Base-by-base conservation (phyloP, 805 yeast species). In the Candida verbasci region DNA sequence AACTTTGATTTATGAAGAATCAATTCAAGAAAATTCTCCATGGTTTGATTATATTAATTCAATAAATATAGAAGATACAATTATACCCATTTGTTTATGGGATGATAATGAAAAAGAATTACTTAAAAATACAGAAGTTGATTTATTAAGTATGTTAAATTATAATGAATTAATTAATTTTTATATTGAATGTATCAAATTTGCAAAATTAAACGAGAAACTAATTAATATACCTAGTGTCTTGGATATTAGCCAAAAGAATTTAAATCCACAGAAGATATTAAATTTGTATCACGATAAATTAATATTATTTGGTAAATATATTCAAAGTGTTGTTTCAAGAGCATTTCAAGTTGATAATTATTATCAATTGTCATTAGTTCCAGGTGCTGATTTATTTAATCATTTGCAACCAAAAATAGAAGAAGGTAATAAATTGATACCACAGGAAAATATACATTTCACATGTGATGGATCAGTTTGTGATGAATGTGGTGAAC, bases 371-470 rank as follows among this genome's bases (percentile, higher is more conserved):
- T 67, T 81, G 21, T 86, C 85, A 0, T 62, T 91, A 34, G 95
- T 89, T 17, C 96, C 97, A 0, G 86, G 88, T 11, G 97, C 96
- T 0, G 96, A 89, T 58, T 62, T 91, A 24, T 86, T 88, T 60
- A 89, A 89, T 47, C 96, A 88, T 52, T 54, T 62, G 28, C 55
- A 68, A 5, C 70, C 78, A 57, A 24, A 37, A 5, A 16, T 46
- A 5, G 35, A 32, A 3, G 38, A 40, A 9, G 50, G 39, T 12
- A 39, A 40, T 5, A 11, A 4, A 32, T 50, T 2, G 38, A 44
- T 16, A 48, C 41, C 41, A 1, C 50, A 60, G 5, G 88, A 85
- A 42, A 68, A 75, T 46, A 87, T 80, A 8, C 82, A 80, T 56
- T 86, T 87, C 51, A 83, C 58, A 17, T 58, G 64, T 49, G 62